Base-by-base conservation (phyloP, 345 rosid genomes). In the Salix udensis region DNA sequence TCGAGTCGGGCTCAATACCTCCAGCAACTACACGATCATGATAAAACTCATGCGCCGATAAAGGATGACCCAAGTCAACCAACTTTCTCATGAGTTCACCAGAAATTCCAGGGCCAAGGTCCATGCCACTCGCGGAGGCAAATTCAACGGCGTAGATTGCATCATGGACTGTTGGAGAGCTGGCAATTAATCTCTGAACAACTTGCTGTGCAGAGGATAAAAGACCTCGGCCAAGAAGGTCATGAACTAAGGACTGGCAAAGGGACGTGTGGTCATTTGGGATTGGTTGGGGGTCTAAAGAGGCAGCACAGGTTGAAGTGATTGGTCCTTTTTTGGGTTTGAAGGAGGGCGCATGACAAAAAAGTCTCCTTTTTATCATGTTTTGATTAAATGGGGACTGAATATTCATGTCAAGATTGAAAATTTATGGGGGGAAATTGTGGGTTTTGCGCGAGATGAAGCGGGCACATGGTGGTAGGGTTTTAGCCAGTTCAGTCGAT, bases 161-260 rank as follows among this genome's bases (percentile, higher is more conserved):
- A 34, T 86, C 88, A 50, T 85, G 74, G 39, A 81, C 28, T 0
- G 90, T 84, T 10, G 80, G 75, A 73, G 88, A 83, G 7, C 69
- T 48, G 24, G 71, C 71, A 48, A 87, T 81, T 4, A 88, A 78
- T 52, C 85, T 82, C 65, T 84, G 89, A 44, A 81, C 70, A 23
- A 88, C 85, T 83, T 83, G 71, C 68, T 80, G 85, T 48, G 88
- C 88, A 14, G 87, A 82, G 64, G 88, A 76, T 15, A 76, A 39
- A 14, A 82, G 82, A 60, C 89, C 94, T 12, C 84, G 78, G 37
- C 66, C 40, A 73, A 83, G 74, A 62, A 92, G 90, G 31, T 82
- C 83, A 36, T 83, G 86, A 0, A 81, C 68, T 74, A 90, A 81
- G 18, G 91, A 87, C 74, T 88, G 50, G 79, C 84, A 83, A 74